phyloP scores from a whole-genome alignment of 805 yeast species.

The Barnettozyma siamensis region DNA sequence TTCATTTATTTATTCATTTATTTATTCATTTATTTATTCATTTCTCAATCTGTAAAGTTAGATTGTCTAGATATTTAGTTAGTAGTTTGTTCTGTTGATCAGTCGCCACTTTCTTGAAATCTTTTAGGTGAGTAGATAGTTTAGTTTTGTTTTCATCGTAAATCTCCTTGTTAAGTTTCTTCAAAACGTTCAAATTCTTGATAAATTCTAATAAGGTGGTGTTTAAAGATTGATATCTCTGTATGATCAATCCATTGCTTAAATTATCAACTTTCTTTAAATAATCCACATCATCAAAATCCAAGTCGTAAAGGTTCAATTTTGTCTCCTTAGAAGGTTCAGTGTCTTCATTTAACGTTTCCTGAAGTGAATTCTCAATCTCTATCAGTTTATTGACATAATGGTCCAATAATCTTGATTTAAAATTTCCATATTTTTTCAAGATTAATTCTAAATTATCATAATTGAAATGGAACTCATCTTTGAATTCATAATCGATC shows the following conservation, averaged over 20 bases:
- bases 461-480: neutral
- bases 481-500: slow-evolving; percentile 2
- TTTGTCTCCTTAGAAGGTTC: neutral
- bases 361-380: neutral
- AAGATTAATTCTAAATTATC: slow-evolving; percentile 4
- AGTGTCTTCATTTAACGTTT: neutral
- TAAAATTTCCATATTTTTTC: slow-evolving; percentile 1
- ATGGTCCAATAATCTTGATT: neutral
- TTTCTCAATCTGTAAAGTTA: neutral
- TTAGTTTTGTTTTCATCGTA: neutral
- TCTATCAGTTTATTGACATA: neutral
- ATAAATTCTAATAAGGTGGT: neutral
- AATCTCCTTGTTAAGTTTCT: slow-evolving; percentile 1
- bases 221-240: slow-evolving; percentile 8
- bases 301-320: slow-evolving; percentile 8
- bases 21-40: slow-evolving; percentile 1
- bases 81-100: slow-evolving; percentile 6
- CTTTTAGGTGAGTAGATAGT: neutral
- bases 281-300: slow-evolving; percentile 5
- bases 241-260: slow-evolving; percentile 10
- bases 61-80: slow-evolving; percentile 5
- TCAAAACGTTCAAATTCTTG: neutral
- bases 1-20: no score
- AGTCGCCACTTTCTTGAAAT: slow-evolving; percentile 3
- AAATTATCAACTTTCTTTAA: slow-evolving; percentile 8